Conservation (phyloP, 192 early-diverging fungal genomes). For the Coemansia sp. region DNA sequence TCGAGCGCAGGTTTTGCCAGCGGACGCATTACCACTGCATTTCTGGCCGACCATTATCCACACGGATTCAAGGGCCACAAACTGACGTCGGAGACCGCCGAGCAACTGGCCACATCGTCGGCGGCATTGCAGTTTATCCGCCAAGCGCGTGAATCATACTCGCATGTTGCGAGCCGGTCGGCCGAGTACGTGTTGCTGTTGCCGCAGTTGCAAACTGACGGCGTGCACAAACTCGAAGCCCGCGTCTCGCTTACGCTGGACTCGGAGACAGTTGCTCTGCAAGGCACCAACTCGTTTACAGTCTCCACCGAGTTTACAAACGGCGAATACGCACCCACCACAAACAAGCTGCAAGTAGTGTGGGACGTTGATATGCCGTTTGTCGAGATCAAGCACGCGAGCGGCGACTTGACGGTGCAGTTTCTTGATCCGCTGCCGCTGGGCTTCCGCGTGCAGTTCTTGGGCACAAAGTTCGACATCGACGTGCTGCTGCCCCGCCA, state of each 20-base stretch:
- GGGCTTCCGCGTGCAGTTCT: conserved; percentile 79
- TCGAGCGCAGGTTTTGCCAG: too few relatives aligned
- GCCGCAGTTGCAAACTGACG: conserved; percentile 56
- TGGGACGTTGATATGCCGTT: conserved; percentile 80
- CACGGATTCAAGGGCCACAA: too few relatives aligned
- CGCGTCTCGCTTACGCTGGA: conserved; percentile 5
- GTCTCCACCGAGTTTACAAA: conserved; percentile 5
- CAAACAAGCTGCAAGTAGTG: conserved; percentile 21
- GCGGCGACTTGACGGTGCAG: conserved; percentile 59
- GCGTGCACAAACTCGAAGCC: conserved; percentile 34
- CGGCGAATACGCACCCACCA: neutral
- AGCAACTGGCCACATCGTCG: too few relatives aligned
- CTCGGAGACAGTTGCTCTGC: neutral
- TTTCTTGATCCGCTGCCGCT: conserved; percentile 70
- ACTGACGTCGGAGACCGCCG: too few relatives aligned
- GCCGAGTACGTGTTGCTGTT: neutral
- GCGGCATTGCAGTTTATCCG: too few relatives aligned
- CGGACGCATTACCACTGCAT: too few relatives aligned
- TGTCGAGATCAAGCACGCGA: conserved; percentile 49
- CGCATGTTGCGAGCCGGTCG: too few relatives aligned
- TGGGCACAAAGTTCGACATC: conserved; percentile 82
- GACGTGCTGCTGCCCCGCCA: conserved; percentile 37
- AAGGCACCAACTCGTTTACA: conserved; percentile 31
- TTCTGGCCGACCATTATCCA: too few relatives aligned
- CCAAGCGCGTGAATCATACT: too few relatives aligned